Base-by-base conservation (phyloP, 345 rosid species). In the Dipteronia sinensis region DNA sequence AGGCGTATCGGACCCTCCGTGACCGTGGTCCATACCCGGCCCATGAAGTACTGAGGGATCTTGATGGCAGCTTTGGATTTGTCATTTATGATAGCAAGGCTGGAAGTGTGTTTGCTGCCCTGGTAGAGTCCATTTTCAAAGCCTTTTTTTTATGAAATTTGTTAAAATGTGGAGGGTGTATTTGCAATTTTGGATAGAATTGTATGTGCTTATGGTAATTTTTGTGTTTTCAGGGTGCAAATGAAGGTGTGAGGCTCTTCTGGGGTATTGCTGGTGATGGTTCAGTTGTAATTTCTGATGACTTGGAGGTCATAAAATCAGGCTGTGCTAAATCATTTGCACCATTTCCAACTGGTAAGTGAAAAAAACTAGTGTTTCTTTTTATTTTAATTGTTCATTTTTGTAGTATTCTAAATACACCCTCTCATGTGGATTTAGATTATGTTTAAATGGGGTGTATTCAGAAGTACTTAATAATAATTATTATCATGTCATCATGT, bases 11-110 rank as follows among this genome's bases (percentile, higher is more conserved):
- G 82, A 90, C 97, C 58, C 89, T 92, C 40, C 88, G 97, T 22
- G 94, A 92, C 81, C 88, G 94, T 0, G 97, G 97, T 4, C 97
- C 97, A 0, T 92, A 85, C 77, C 97, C 97, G 0, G 93, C 93
- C 5, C 88, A 90, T 64, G 85, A 92, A 80, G 97, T 92, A 29
- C 90, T 92, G 8, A 82, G 79, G 76, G 97, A 89, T 38, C 85
- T 92, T 9, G 97, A 92, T 0, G 97, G 97, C 13, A 67, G 75
- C 72, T 92, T 86, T 19, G 85, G 93, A 0, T 92, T 92, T 67
- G 87, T 92, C 13, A 68, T 92, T 73, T 90, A 84, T 42, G 97
- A 92, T 58, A 10, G 78, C 83, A 88, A 87, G 70, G 81, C 92
- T 46, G 82, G 79, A 17, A 82, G 73, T 63, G 85, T 92, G 23